Evolutionary conservation across 768 basidiomycete genomes (phyloP), one percentile per base, ranked within the genome.

Genomic region (Naganishia antarctica): DNA sequence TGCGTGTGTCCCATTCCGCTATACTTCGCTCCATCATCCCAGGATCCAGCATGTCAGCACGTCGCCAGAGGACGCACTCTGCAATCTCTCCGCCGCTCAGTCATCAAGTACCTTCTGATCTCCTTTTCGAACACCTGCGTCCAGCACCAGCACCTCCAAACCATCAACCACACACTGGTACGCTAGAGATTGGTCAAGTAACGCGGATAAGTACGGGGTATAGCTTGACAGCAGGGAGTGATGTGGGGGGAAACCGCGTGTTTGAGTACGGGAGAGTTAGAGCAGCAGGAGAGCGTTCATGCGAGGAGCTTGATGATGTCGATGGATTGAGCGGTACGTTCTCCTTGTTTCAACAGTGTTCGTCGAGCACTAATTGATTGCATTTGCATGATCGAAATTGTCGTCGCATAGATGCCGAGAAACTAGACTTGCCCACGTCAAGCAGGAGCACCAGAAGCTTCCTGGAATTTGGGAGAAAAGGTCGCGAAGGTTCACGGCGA

Each of bases 111-210:
- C n/a, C 21, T 51, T 31, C 50, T 34, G 50, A 28, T 51, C 31
- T 31, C 50, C 53, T 40, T 5, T 57, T 57, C 37, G 28, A 57
- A 16, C n/a, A 57, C 23, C 53, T 31, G 37, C 53, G 53, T 12
- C 23, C 37, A 5, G 34, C 53, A 25, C 53, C 53, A 11, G 12
- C 37, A 26, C 37, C 53, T 26, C 53, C 53, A 26, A 57, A 4
- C 37, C 8, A 12, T 15, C 53, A 51, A 8, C 6, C 15, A 32
- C 29, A 7, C 11, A n/a, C 29, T 8, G 18, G 21, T 32, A 37
- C 53, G 4, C 43, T 15, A 11, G 53, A 26, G 3, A 25, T 21
- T 21, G 13, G 26, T 34, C 32, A 57, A 26, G 3, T 6, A 40
- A 1, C 23, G 16, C 21, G 37, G 37, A 25, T 57, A 21, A 37